Base-by-base conservation (phyloP, 495 filamentous ascomycete genomes). In the Beverwykella pulmonaria region DNA sequence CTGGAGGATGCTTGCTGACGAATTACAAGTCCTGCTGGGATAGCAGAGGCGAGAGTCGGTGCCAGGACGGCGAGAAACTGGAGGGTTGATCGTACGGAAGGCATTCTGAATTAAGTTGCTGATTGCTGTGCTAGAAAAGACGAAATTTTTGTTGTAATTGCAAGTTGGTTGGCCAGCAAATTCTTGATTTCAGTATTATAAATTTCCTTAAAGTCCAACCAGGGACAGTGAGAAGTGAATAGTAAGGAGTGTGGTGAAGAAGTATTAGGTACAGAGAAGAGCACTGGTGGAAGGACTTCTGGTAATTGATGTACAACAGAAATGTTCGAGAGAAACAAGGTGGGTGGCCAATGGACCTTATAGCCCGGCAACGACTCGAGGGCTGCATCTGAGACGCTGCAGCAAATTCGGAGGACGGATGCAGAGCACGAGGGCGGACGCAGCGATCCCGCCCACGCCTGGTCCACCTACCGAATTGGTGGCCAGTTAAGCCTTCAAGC, bases 191-290 rank as follows among this genome's bases (percentile, higher is more conserved):
- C 62, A 36, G 19, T 57, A 68, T 61, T 73, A 67, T 52, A 54
- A 58, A 58, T 32, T 63, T 54, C 32, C 50, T 32, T 54, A 66
- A 60, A 69, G 71, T 73, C 71, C 71, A 71, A 73, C 71, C 71
- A 73, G 71, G 71, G 71, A 73, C 71, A 27, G 50, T 27, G 26
- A 67, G 68, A 71, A 71, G 50, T 22, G 64, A 69, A 73, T 48
- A 23, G 53, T 49, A 70, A 73, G 54, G 67, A 69, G 53, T 63
- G 67, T 64, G 53, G 59, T 54, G 41, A 44, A 50, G 41, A 48
- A 50, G 36, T 64, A 73, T 59, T 66, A 65, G 55, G 25, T 67
- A 65, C 53, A 59, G 57, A 57, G 49, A 63, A 20, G 26, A 65
- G 47, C 23, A 63, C 53, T 48, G 59, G 49, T 64, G 62, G 59